A percentile compares a stretch with the other conserved stretches of the same genome.
phyloP scores from a whole-genome alignment of 257 asterid genomes.

The Solanum phureja region DNA sequence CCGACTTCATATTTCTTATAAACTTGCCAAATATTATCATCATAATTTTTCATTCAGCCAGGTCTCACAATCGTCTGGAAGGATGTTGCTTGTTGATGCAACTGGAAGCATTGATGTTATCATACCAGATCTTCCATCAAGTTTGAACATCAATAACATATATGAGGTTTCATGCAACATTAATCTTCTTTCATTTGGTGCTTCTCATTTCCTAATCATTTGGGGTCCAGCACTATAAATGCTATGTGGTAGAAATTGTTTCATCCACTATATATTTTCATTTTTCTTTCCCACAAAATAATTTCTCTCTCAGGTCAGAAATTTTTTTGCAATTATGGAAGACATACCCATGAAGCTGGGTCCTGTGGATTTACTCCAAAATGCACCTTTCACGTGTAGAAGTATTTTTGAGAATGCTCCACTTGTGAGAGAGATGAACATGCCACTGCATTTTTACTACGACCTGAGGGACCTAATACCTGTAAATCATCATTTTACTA shows the following conservation, averaged over 20 bases:
- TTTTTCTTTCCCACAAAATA: slow-evolving; percentile 5
- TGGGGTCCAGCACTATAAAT: neutral
- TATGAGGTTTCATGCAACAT: slow-evolving; percentile 44
- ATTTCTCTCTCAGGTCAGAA: slow-evolving; percentile 39
- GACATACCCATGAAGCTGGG: slow-evolving; percentile 38
- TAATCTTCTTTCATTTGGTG: slow-evolving; percentile 1
- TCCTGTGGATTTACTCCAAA: slow-evolving; percentile 18
- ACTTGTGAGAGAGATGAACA: slow-evolving; percentile 19
- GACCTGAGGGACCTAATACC: slow-evolving; percentile 25
- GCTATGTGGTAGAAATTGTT: neutral
- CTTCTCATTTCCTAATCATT: neutral
- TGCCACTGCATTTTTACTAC: slow-evolving; percentile 35
- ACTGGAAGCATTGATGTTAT: slow-evolving; percentile 72
- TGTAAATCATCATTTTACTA: slow-evolving; percentile 17
- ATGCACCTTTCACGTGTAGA: slow-evolving; percentile 52
- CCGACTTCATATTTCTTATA: neutral
- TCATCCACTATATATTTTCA: neutral
- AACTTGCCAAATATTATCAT: neutral
- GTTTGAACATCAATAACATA: slow-evolving; percentile 37
- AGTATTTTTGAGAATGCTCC: slow-evolving; percentile 44
- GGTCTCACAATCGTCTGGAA: slow-evolving; percentile 75
- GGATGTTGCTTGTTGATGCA: slow-evolving; percentile 80
- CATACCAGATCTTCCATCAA: slow-evolving; percentile 40
- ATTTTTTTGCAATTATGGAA: slow-evolving; percentile 46
- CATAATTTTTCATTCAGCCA: slow-evolving; percentile 22